Conservation (phyloP, 768 basidiomycete genomes). For the Lactarius evosmus region DNA sequence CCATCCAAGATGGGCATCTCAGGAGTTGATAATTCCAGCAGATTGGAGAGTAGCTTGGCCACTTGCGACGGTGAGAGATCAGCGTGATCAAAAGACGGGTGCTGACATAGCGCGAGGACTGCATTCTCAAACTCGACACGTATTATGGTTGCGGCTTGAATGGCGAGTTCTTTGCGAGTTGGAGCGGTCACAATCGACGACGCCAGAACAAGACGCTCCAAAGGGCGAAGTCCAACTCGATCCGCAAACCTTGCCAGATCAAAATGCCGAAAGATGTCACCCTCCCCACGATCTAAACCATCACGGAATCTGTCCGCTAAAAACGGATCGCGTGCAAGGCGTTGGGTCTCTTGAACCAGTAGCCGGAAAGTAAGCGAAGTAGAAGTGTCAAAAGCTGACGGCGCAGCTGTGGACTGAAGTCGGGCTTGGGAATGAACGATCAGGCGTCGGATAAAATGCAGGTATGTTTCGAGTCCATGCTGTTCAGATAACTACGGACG, state of each 20-base stretch:
- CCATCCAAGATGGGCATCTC: slow-evolving; percentile 72
- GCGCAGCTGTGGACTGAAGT: slow-evolving; percentile 54
- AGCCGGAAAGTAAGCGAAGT: slow-evolving; percentile 78
- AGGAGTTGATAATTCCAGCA: slow-evolving; percentile 65
- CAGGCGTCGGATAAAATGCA: slow-evolving; percentile 95
- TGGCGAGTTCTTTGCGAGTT: slow-evolving; percentile 55
- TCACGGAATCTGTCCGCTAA: slow-evolving; percentile 89
- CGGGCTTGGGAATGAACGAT: slow-evolving; percentile 83
- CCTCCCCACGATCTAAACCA: slow-evolving; percentile 84
- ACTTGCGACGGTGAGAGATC: slow-evolving; percentile 73
- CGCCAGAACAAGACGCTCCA: slow-evolving; percentile 75
- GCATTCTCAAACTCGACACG: slow-evolving; percentile 80
- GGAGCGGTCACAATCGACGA: slow-evolving; percentile 68
- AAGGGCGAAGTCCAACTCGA: slow-evolving; percentile 72
- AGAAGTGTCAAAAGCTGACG: slow-evolving; percentile 69
- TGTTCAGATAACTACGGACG: slow-evolving; percentile 82
- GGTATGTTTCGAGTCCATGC: slow-evolving; percentile 95
- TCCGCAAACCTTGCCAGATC: slow-evolving; percentile 81
- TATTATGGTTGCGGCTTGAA: slow-evolving; percentile 62
- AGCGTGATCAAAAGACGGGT: slow-evolving; percentile 77
- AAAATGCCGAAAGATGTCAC: slow-evolving; percentile 77
- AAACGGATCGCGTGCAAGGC: slow-evolving; percentile 86
- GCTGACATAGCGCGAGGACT: slow-evolving; percentile 68
- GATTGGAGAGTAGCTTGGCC: slow-evolving; percentile 74
- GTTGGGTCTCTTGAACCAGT: slow-evolving; percentile 82